Base-by-base conservation (phyloP, 75 land plant genomes). In the Chamaecyparis obtusa region DNA sequence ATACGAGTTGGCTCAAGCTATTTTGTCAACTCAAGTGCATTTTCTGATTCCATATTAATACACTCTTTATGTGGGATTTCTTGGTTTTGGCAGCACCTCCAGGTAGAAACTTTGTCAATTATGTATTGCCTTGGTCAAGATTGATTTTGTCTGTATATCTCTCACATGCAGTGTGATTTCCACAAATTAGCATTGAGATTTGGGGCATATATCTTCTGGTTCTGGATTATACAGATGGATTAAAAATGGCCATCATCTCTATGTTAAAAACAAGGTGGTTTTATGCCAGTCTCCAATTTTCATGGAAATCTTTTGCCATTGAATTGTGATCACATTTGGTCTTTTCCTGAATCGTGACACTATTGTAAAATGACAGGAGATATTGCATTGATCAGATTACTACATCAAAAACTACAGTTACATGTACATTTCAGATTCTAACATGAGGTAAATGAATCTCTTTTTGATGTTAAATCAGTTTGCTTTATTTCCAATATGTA, bases 241-340 rank as follows among this genome's bases (percentile, higher is more conserved):
- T 43, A 19, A 80, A 80, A 41, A 44, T 24, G 46, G 44, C 41
- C 51, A 80, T 43, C 46, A 39, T 10, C 30, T 43, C 1, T 80
- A n/a, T 80, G 83, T 44, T 43, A 17, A 5, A 77, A 6, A 17
- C 37, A 33, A 37, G 49, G 30, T n/a, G 46, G 30, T 44, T 80
- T 3, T n/a, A 8, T 24, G 46, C 48, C 48, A 80, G 48, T 80
- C 46, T 27, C 83, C 9, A 49, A 43, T 44, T 43, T 80, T 39
- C 30, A 44, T 81, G 83, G n/a, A 46, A 14, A 43, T 46, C 51
- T 46, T 43, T 10, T 81, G 32, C 13, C 83, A 81, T 24, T n/a
- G 49, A 81, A 43, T 46, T 81, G 83, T 81, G 49, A 9, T 24
- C 76, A 74, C 76, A 32, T 46, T 81, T 81, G 83, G 51, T 46